phyloP scores from a whole-genome alignment of 2,329 filamentous ascomycete species.

The Didymella lethalis region DNA sequence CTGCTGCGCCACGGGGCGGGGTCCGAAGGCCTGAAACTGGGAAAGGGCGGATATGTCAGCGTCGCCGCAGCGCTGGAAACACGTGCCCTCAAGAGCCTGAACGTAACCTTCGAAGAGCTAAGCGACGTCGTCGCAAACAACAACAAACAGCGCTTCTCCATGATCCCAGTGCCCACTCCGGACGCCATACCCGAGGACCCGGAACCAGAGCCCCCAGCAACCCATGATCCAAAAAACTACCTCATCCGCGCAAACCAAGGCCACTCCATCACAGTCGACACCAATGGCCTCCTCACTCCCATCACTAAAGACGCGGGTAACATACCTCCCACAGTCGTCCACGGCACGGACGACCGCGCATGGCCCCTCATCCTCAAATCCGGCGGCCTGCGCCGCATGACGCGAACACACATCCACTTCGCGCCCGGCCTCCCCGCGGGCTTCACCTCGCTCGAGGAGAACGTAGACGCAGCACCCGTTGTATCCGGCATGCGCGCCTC shows the following conservation, averaged over 20 bases:
- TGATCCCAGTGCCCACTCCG: constrained; percentile 64
- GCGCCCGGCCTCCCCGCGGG: constrained; percentile 72
- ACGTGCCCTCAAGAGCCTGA: constrained; percentile 69
- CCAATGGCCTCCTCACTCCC: constrained; percentile 73
- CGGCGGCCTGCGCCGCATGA: constrained; percentile 83
- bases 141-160: constrained; percentile 89
- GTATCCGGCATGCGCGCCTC: constrained; percentile 80
- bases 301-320: constrained; percentile 64
- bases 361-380: constrained; percentile 77
- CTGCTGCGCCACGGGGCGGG: constrained; percentile 69
- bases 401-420: constrained; percentile 88
- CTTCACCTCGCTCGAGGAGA: constrained; percentile 39
- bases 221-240: constrained; percentile 68
- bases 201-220: too few relatives aligned
- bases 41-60: constrained; percentile 66
- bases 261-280: constrained; percentile 80
- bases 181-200: constrained; percentile 4
- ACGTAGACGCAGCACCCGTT: constrained; percentile 57
- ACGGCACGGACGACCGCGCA: constrained; percentile 86
- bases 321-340: constrained; percentile 74
- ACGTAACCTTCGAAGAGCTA: constrained; percentile 79
- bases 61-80: constrained; percentile 67
- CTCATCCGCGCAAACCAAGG: constrained; percentile 96
- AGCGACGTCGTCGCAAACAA: constrained; percentile 73
- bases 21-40: constrained; percentile 66